Evolutionary conservation across 2,329 filamentous ascomycete genomes (phyloP), one percentile per base, ranked within the genome.

Genomic region (Botryotinia calthae): DNA sequence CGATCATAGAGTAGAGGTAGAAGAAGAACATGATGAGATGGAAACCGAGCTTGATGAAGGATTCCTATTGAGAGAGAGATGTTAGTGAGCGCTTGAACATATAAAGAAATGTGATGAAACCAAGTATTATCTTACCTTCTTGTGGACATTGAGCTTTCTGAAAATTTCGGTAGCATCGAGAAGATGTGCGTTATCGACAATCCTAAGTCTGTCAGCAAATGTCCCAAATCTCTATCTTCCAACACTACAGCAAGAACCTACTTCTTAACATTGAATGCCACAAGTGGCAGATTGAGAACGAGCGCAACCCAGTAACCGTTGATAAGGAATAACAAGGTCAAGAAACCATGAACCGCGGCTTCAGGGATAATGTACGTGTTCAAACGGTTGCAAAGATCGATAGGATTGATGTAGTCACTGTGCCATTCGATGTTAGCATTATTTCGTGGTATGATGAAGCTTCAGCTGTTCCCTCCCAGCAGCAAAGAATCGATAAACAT

Each of bases 1-100:
- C 75, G 79, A 80, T 80, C 79, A 80, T 80, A 20, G 77, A 97
- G 89, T 97, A 97, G 73, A 73, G 72, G 86, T 99, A 99, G 89
- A 98, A 99, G 90, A 99, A 99, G 89, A 99, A 99, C 94, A 99
- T 98, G 85, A 99, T 84, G 74, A 99, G 87, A 84, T 99, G 96
- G 88, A 99, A 99, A 72, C 95, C 96, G 61, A 99, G 93, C 87
- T 99, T 99, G 86, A 96, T 91, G 84, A 99, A 99, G 0, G 96
- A 98, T 89, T 99, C 96, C 95, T 97, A 71, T 25, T 25, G 20
- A 34, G 18, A 72, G 31, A 74, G 37, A 46, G 22, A 46, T 8
- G 14, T 44, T 59, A 73, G 54, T 34, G 72, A 69, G 73, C 58
- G 44, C 56, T 63, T 58, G 4, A 10, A 7, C 6, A 25, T 22